These are phyloP conservation scores for Amylocarpus encephaloides DNA, from an alignment of 2,329 filamentous ascomycete genomes.

Conservation along the genomic window DNA sequence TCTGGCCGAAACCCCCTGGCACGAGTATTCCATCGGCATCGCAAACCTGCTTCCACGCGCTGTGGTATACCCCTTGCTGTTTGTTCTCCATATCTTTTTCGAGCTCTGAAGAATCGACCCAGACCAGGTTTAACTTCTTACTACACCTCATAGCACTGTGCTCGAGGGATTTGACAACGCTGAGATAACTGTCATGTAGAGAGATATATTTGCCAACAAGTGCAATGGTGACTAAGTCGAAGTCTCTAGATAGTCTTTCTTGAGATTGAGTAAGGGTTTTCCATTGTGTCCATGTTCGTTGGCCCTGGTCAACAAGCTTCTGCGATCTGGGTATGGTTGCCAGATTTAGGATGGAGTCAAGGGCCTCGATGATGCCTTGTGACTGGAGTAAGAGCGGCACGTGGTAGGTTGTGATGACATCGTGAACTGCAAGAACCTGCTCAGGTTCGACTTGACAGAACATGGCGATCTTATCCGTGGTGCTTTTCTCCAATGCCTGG, in stretches of 20 bases:
- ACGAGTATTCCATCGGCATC: slow-evolving; percentile 58
- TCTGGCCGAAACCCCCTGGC: slow-evolving; percentile 58
- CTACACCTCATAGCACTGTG: slow-evolving; percentile 84
- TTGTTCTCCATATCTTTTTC: slow-evolving; percentile 57
- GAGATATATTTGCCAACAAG: slow-evolving; percentile 90
- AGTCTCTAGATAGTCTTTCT: slow-evolving; percentile 44
- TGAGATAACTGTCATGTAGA: slow-evolving; percentile 80
- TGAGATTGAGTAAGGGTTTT: slow-evolving; percentile 60
- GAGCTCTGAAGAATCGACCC: slow-evolving; percentile 79
- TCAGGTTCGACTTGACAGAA: slow-evolving; percentile 81
- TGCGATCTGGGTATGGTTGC: slow-evolving; percentile 48
- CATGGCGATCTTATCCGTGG: slow-evolving; percentile 80
- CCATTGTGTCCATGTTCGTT: slow-evolving; percentile 58
- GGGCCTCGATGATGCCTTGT: slow-evolving; percentile 64
- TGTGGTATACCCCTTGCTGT: slow-evolving; percentile 70
- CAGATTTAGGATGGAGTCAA: slow-evolving; percentile 61
- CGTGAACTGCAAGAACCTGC: slow-evolving; percentile 83
- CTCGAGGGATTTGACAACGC: slow-evolving; percentile 79
- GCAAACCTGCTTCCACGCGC: slow-evolving; percentile 76
- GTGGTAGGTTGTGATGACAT: slow-evolving; percentile 88
- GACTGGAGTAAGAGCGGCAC: slow-evolving; percentile 87
- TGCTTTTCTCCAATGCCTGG: slow-evolving; percentile 62
- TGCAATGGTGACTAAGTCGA: slow-evolving; percentile 69
- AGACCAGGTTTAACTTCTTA: slow-evolving; percentile 71
- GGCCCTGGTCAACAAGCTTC: slow-evolving; percentile 54